A percentile compares a stretch with the other conserved stretches of the same genome.
phyloP scores from a whole-genome alignment of 257 asterid species.

The Catharanthus roseus region DNA sequence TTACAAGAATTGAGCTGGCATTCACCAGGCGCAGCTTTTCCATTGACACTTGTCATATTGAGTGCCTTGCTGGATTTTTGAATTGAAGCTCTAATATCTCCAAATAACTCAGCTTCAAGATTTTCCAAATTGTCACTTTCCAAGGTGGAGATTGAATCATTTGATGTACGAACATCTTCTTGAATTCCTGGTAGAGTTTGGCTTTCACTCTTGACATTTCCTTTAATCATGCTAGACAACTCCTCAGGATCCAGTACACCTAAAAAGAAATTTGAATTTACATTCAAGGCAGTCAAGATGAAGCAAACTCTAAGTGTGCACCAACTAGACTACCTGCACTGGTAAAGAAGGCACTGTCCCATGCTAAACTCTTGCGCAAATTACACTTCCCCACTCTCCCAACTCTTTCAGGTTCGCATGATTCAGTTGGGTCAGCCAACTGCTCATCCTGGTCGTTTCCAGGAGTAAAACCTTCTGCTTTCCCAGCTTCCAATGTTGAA shows the following conservation, averaged over 20 bases:
- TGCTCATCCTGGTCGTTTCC: conserved; percentile 22
- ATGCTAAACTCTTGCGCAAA: conserved; percentile 87
- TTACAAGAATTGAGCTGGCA: conserved; percentile 46
- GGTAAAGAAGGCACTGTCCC: conserved; percentile 96
- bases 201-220: conserved; percentile 41
- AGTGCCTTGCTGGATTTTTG: conserved; percentile 70
- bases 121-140: conserved; percentile 69
- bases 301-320: neutral
- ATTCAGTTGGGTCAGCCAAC: conserved; percentile 49
- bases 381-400: conserved; percentile 57
- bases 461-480: conserved; percentile 20
- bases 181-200: conserved; percentile 54
- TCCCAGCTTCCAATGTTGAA: conserved; percentile 26
- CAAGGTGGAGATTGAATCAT: conserved; percentile 71
- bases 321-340: conserved; percentile 46
- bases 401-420: conserved; percentile 46
- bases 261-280: conserved; percentile 20
- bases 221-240: conserved; percentile 64
- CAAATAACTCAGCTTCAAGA: conserved; percentile 74
- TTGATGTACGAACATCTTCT: conserved; percentile 66
- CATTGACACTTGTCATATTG: conserved; percentile 25
- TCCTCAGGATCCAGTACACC: conserved; percentile 89
- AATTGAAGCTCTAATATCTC: conserved; percentile 94
- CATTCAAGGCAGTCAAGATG: neutral
- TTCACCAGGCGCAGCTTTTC: conserved; percentile 27